Evolutionary conservation across 1,284 basidiomycete genomes (phyloP).

Genomic region (Apiotrichum sp.): DNA sequence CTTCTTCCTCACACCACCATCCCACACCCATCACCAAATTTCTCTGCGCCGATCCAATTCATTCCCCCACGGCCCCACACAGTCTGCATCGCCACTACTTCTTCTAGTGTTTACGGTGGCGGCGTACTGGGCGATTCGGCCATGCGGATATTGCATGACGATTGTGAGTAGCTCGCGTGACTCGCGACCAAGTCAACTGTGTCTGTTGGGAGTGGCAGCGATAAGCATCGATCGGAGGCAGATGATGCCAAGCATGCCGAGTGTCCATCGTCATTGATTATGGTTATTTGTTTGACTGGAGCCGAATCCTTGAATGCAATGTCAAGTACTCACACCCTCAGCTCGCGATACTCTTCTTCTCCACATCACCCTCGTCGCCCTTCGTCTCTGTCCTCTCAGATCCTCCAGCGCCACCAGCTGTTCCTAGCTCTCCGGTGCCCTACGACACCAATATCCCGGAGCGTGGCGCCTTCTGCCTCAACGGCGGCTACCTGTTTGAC

Average conservation of each 20-base stretch:
- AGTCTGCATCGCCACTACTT: slow-evolving; percentile 33
- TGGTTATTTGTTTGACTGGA: no score
- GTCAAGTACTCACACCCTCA: slow-evolving; percentile 5
- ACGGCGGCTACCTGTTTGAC: slow-evolving; percentile 30
- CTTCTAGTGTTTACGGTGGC: slow-evolving; percentile 21
- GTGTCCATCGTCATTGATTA: no score
- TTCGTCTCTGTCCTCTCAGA: slow-evolving; percentile 22
- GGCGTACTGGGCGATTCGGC: slow-evolving; percentile 26
- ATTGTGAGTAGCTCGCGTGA: slow-evolving; percentile 20
- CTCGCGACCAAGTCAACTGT: not conserved
- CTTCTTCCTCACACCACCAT: not conserved
- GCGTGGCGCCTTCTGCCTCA: slow-evolving; percentile 28
- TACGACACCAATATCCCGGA: slow-evolving; percentile 19
- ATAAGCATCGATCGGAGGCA: no score
- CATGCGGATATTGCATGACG: slow-evolving; percentile 35
- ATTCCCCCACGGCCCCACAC: not conserved
- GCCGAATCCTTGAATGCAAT: no score
- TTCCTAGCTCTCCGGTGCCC: slow-evolving; percentile 3
- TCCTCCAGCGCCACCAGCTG: not conserved
- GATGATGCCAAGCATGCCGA: no score
- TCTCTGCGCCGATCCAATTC: not conserved
- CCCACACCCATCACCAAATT: not conserved
- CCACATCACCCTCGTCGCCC: slow-evolving; percentile 36
- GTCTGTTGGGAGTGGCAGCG: no score
- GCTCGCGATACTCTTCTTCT: slow-evolving; percentile 34